Conservation (phyloP, 129 eudicot genomes). For the Daucus carota region DH1_v3.0 NC_030383.2:56101501-56102000, state of each 20-base stretch:
- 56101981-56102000: not conserved
- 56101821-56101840: not conserved
- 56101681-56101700: not conserved
- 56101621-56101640: not conserved
- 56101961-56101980: not conserved
- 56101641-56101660: not conserved
- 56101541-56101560: not conserved
- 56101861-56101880: not conserved
- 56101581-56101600: not conserved
- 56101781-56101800: not conserved
- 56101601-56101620: not conserved
- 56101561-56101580: not conserved
- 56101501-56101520: not conserved
- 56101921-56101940: rapidly evolving
- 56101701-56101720: not conserved
- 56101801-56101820: not conserved
- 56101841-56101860: not conserved
- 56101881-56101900: not conserved
- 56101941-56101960: rapidly evolving
- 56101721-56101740: not conserved
- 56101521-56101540: not conserved
- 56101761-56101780: not conserved
- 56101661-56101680: not conserved
- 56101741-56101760: not conserved
- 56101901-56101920: not conserved